Evolutionary conservation across 2,329 filamentous ascomycete species (phyloP).

Genomic region (Penicillium janthinellum): DNA sequence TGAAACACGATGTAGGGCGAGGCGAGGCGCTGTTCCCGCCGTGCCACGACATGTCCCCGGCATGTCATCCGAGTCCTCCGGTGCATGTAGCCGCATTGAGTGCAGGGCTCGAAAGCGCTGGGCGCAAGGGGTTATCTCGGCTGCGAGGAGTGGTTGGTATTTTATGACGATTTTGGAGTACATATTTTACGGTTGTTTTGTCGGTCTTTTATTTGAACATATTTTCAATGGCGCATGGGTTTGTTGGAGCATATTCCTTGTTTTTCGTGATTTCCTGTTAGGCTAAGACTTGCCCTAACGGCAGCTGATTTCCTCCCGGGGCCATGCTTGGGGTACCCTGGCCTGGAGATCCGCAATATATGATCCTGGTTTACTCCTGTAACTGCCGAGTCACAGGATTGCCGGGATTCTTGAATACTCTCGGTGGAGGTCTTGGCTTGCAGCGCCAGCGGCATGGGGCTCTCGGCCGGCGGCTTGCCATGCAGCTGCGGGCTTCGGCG

Average conservation of each 20-base stretch:
- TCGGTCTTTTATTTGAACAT: not conserved
- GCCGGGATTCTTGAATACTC: not conserved
- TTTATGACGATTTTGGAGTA: not conserved
- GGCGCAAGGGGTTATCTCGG: constrained; percentile 1
- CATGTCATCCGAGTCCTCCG: constrained; percentile 11
- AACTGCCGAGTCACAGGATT: constrained; percentile 14
- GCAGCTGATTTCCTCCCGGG: not conserved
- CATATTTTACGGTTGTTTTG: not conserved
- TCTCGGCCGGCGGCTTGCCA: constrained; percentile 12
- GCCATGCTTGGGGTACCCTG: not conserved
- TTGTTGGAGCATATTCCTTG: not conserved
- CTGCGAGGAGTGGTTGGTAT: constrained; percentile 4
- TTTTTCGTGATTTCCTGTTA: not conserved
- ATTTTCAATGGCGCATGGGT: not conserved
- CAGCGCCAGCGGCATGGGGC: constrained; percentile 15
- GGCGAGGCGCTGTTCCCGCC: constrained; percentile 9
- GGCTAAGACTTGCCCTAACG: not conserved
- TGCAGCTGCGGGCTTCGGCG: constrained; percentile 18
- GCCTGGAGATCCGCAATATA: not conserved
- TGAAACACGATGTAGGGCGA: constrained; percentile 25
- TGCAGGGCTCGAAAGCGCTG: constrained; percentile 16
- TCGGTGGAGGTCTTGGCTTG: not conserved
- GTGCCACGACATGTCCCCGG: constrained; percentile 5
- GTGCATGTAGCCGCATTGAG: constrained; percentile 19
- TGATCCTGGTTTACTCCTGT: not conserved